Evolutionary conservation across 1,139 yeast genomes (phyloP).

Genomic region (Pichia sp.): DNA sequence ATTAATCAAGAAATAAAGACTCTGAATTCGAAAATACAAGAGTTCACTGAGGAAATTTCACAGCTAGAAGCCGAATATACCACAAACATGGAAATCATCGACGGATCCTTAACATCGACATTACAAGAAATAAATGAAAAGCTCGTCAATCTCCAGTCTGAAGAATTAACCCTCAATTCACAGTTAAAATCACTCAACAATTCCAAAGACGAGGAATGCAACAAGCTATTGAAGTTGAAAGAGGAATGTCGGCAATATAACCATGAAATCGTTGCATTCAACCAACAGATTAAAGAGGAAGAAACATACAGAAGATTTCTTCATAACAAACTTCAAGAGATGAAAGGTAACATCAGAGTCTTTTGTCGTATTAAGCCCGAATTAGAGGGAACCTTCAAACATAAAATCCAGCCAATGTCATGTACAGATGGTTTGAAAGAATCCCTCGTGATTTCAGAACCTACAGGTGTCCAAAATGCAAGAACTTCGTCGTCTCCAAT

Average conservation of each 20-base stretch:
- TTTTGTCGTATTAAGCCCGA: constrained; percentile 81
- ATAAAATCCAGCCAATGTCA: constrained; percentile 21
- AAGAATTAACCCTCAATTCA: constrained; percentile 22
- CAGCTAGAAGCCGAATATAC: background rate
- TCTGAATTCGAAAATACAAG: background rate
- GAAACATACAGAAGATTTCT: constrained; percentile 59
- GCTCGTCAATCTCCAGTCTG: background rate
- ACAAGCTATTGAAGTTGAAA: constrained; percentile 11
- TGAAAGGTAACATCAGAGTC: constrained; percentile 91
- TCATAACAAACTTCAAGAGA: constrained; percentile 77
- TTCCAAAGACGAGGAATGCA: constrained; percentile 14
- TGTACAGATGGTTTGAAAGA: constrained; percentile 49
- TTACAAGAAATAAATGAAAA: background rate
- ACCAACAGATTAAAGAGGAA: constrained; percentile 31
- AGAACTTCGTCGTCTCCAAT: constrained; percentile 4
- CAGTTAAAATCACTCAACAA: constrained; percentile 8
- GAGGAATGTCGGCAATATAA: constrained; percentile 10
- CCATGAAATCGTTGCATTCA: constrained; percentile 1
- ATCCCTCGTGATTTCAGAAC: constrained; percentile 38
- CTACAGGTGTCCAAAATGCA: constrained; percentile 10
- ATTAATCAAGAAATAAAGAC: background rate
- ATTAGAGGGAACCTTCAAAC: constrained; percentile 16
- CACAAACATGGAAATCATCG: background rate
- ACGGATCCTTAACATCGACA: background rate
- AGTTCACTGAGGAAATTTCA: background rate